Conservation (phyloP, 2,329 filamentous ascomycete species). For the Diaporthe batatas region DNA sequence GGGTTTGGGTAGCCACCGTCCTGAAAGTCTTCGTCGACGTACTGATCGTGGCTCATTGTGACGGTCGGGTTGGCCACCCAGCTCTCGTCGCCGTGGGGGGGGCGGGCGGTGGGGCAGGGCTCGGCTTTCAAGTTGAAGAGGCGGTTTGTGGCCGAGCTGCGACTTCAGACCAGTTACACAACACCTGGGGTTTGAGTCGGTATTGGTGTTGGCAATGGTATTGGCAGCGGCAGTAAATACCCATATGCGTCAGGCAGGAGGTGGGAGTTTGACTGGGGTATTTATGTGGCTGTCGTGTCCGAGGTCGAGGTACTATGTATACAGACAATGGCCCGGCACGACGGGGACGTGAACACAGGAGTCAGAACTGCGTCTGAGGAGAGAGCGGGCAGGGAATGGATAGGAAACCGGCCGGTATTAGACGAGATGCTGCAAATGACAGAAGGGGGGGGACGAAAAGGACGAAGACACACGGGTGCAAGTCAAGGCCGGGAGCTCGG, state of each 20-base stretch:
- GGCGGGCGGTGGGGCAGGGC: not conserved
- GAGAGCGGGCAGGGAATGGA: not conserved
- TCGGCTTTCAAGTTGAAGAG: too few relatives aligned
- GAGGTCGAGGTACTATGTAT: not conserved
- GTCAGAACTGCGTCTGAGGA: not conserved
- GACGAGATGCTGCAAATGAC: slow-evolving; percentile 5
- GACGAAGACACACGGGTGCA: not conserved
- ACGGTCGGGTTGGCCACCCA: slow-evolving; percentile 6
- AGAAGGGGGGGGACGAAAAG: not conserved
- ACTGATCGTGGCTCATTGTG: slow-evolving; percentile 37
- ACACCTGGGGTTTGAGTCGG: not conserved
- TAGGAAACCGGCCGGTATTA: not conserved
- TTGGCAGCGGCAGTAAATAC: slow-evolving; percentile 2
- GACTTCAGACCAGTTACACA: slow-evolving; percentile 1
- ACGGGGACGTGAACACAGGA: slow-evolving; percentile 12
- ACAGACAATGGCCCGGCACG: slow-evolving; percentile 1
- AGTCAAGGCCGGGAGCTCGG: slow-evolving; percentile 20
- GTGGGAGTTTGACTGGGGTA: not conserved
- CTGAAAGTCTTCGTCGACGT: slow-evolving; percentile 32
- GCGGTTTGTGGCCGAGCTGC: not conserved
- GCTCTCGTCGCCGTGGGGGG: not conserved
- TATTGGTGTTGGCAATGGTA: not conserved
- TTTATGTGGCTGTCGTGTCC: slow-evolving; percentile 1
- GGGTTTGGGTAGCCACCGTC: slow-evolving; percentile 29
- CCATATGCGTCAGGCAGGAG: not conserved